These are phyloP conservation scores for Grosmannia huntii DNA, from an alignment of 2,329 filamentous ascomycete genomes.

Conservation along the genomic window DNA sequence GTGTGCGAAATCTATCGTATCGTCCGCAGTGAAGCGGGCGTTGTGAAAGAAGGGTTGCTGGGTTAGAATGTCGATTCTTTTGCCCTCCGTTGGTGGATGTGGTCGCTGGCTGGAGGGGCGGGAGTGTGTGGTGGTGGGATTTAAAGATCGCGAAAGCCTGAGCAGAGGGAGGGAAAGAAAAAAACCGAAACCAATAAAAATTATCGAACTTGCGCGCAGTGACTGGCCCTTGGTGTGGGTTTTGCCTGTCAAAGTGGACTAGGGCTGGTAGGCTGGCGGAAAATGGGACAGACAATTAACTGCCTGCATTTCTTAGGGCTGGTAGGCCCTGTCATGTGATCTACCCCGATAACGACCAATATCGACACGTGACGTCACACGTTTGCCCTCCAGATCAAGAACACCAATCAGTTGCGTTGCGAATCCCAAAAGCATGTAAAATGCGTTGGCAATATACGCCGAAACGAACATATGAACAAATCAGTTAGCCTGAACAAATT, in stretches of 20 bases:
- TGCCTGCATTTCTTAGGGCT: background rate
- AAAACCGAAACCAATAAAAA: slow-evolving; percentile 7
- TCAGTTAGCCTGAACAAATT: background rate
- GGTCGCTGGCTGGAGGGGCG: slow-evolving; percentile 6
- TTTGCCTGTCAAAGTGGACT: slow-evolving; percentile 3
- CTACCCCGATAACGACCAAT: background rate
- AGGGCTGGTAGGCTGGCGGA: slow-evolving; percentile 7
- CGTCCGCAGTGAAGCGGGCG: slow-evolving; percentile 11
- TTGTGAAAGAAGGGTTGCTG: background rate
- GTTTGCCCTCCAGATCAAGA: too few species aligned
- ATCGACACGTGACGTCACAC: background rate
- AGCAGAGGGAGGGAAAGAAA: slow-evolving; percentile 1
- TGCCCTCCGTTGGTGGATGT: slow-evolving; percentile 7
- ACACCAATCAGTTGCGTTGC: too few species aligned
- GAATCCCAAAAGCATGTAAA: too few species aligned
- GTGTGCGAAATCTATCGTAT: slow-evolving; percentile 18
- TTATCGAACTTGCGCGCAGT: slow-evolving; percentile 4
- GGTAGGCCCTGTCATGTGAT: slow-evolving; percentile 1
- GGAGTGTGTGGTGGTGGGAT: slow-evolving; percentile 3
- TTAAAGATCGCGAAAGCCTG: slow-evolving; percentile 11
- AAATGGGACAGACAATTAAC: background rate
- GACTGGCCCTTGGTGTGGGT: slow-evolving; percentile 5
- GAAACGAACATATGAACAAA: background rate
- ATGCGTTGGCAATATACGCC: background rate
- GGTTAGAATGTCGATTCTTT: background rate